phyloP scores from a whole-genome alignment of 129 eudicot species.

The Pseudognaphalium luteoalbum region DNA sequence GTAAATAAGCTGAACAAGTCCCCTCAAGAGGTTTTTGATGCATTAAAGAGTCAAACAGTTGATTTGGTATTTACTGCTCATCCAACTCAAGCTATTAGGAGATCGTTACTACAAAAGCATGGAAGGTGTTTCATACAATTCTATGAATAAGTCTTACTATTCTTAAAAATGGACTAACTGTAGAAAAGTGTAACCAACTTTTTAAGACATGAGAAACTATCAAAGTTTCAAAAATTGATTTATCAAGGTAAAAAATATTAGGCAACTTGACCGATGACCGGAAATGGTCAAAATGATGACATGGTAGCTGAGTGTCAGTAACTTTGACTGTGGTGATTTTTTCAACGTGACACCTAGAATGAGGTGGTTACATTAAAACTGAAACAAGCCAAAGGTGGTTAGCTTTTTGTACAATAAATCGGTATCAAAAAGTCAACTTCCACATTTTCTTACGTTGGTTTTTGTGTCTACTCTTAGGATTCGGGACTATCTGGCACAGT shows the following conservation, averaged over 20 bases:
- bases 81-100: slow-evolving; percentile 90
- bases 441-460: slow-evolving; percentile 14
- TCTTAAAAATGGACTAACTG: neutral
- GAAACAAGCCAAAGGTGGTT: neutral
- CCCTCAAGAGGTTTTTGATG: slow-evolving; percentile 89
- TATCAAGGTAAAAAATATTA: neutral
- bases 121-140: slow-evolving; percentile 60
- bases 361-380: neutral
- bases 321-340: slow-evolving; percentile 15
- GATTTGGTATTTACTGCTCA: slow-evolving; percentile 94
- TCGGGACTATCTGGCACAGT: slow-evolving; percentile 71
- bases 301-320: neutral
- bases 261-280: neutral
- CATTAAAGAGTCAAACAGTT: slow-evolving; percentile 86
- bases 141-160: neutral
- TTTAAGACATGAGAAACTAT: too few relatives aligned
- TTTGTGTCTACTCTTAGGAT: slow-evolving; percentile 45
- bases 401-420: neutral
- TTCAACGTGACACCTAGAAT: neutral
- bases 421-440: slow-evolving; percentile 37
- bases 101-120: slow-evolving; percentile 98
- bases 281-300: neutral
- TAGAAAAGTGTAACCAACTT: slow-evolving; percentile 3
- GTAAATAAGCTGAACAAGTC: slow-evolving; percentile 75
- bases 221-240: neutral